Percentiles rank a stretch among this genome's conserved stretches.
phyloP scores from a whole-genome alignment of 73 alveolate species.

The Uronychia binucleata region DNA sequence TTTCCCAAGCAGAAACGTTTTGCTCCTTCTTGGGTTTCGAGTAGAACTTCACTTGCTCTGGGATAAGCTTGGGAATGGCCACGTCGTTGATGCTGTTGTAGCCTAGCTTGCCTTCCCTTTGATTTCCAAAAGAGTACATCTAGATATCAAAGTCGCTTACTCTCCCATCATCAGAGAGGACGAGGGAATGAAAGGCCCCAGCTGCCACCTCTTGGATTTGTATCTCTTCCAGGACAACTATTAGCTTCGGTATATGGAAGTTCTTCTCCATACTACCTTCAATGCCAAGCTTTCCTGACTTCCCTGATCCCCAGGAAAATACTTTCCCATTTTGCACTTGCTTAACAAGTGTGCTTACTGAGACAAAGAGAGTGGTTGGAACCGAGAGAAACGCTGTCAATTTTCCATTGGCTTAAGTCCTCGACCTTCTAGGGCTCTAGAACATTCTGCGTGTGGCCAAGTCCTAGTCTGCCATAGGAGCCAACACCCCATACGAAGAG shows the following conservation, averaged over 20 bases:
- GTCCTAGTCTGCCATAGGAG: constrained; percentile 74
- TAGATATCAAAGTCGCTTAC: background rate
- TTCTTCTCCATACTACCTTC: constrained; percentile 46
- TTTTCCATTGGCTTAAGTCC: constrained; percentile 31
- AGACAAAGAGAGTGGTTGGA: constrained; percentile 50
- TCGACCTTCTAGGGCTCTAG: constrained; percentile 44
- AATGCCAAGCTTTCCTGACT: constrained; percentile 55
- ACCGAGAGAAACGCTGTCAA: constrained; percentile 49
- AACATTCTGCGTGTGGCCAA: constrained; percentile 45
- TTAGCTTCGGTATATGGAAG: constrained; percentile 32
- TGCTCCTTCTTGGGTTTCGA: background rate
- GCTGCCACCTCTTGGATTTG: constrained; percentile 45
- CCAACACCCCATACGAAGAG: constrained; percentile 77
- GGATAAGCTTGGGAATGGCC: background rate
- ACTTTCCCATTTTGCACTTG: constrained; percentile 29
- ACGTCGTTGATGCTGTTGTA: background rate
- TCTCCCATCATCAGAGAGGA: constrained; percentile 52
- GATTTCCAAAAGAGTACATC: constrained; percentile 63
- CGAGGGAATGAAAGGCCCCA: constrained; percentile 69
- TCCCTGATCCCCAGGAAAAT: constrained; percentile 56
- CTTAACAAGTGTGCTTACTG: background rate
- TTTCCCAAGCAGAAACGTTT: background rate
- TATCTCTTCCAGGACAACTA: constrained; percentile 21
- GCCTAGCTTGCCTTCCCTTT: constrained; percentile 71
- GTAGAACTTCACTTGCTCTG: background rate